Evolutionary conservation across 495 filamentous ascomycete genomes (phyloP), one percentile per base, ranked within the genome.

Genomic region (Annulohypoxylon moriforme): DNA sequence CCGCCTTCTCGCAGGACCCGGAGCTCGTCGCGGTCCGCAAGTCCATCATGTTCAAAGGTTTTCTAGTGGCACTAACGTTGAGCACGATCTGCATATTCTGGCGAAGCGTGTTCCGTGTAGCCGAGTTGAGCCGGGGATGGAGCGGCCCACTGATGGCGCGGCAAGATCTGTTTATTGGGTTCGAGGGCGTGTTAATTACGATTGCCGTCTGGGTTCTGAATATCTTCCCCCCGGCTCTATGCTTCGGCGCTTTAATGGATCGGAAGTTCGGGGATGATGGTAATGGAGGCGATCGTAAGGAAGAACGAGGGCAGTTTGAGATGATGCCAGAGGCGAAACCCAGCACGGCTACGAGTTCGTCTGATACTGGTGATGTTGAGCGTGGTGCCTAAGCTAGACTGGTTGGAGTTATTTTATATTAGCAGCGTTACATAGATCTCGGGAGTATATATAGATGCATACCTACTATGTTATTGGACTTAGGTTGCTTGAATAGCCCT

Each of bases 171-270:
- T 91, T 92, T 75, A 88, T 94, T 81, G 81, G 91, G 25, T 84
- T 94, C 20, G 91, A 94, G 80, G 88, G 90, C 22, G 78, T 87
- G n/a, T 89, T 93, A 89, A 87, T 94, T 72, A 78, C 83, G 13
- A 71, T 89, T 49, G 88, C 90, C 0, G 83, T 85, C 5, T 66
- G 88, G 27, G 80, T 78, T 20, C 68, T 93, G 64, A 91, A 89
- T 16, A 74, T 84, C 36, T 83, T 89, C 63, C 90, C 91, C 69
- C 90, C 90, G 0, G 86, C 82, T 78, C 83, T 86, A 81, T 81
- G 78, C 50, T 81, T 86, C 67, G 65, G 72, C 49, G 75, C 78
- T 53, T 3, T 64, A 31, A 69, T 69, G 46, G 53, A 64, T 25
- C 50, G 69, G 11, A 66, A 66, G 36, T 40, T 66, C 6, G 69